Conservation (phyloP, 805 yeast genomes). For the Cyberlindnera americana region DNA sequence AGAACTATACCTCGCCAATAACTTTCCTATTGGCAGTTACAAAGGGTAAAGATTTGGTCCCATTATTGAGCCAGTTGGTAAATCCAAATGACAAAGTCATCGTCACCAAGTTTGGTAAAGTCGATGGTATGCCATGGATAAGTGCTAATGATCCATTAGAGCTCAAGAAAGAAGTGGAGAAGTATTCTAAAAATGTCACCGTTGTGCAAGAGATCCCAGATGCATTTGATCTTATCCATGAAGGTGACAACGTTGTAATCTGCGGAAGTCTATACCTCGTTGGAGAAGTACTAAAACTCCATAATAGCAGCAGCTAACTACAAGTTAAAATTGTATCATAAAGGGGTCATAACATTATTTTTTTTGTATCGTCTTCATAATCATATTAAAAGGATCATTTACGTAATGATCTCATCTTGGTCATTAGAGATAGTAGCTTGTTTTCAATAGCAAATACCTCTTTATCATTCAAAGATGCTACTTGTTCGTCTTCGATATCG, state of each 20-base stretch:
- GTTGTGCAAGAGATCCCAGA: constrained; percentile 25
- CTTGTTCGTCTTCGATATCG: constrained; percentile 5
- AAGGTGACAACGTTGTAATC: constrained; percentile 37
- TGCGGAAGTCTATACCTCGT: constrained; percentile 73
- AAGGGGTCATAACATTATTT: constrained; percentile 1
- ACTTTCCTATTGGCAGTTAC: constrained; percentile 73
- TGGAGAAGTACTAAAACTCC: constrained; percentile 47
- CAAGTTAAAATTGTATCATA: not conserved
- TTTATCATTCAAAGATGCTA: constrained; percentile 5
- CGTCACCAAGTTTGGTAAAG: constrained; percentile 60
- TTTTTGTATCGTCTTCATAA: not conserved
- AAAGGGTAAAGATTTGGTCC: constrained; percentile 57
- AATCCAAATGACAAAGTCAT: constrained; percentile 51
- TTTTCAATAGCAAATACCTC: constrained; percentile 17
- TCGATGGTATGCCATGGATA: constrained; percentile 96
- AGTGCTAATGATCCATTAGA: constrained; percentile 37
- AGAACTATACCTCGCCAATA: constrained; percentile 43
- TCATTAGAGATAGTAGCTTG: constrained; percentile 9
- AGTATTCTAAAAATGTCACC: constrained; percentile 30
- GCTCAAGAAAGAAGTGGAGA: constrained; percentile 21
- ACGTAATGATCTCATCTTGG: constrained; percentile 13
- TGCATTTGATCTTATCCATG: constrained; percentile 27
- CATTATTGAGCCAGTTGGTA: constrained; percentile 50
- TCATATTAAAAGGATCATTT: not conserved
- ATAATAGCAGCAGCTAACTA: constrained; percentile 23